Conservation (phyloP, 495 filamentous ascomycete species). For the Parmelia sp. region DNA sequence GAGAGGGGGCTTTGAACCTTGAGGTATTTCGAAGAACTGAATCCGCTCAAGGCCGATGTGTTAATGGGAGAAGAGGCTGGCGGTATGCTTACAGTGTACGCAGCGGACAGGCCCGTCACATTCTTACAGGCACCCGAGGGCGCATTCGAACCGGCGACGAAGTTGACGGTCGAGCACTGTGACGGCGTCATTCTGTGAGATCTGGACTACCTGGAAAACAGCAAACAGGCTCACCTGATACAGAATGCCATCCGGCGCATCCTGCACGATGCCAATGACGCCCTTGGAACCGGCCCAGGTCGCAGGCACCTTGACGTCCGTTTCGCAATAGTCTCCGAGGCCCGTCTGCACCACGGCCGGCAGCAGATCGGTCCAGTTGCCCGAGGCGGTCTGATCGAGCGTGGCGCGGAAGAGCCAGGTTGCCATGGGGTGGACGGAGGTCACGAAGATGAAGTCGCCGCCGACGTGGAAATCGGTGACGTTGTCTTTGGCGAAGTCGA, state of each 20-base stretch:
- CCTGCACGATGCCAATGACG: constrained; percentile 38
- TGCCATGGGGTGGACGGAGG: constrained; percentile 39
- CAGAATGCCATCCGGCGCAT: constrained; percentile 42
- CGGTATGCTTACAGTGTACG: constrained; percentile 23
- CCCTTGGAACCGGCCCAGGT: constrained; percentile 45
- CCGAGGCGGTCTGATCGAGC: constrained; percentile 35
- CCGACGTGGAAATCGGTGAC: constrained; percentile 46
- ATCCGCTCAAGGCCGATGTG: background rate
- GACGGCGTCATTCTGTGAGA: background rate
- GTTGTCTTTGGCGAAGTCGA: constrained; percentile 31
- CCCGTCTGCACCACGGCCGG: constrained; percentile 42
- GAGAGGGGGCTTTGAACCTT: background rate
- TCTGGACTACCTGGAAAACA: too few relatives aligned
- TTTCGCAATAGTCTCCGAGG: constrained; percentile 40
- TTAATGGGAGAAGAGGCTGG: background rate
- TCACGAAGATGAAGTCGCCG: constrained; percentile 38
- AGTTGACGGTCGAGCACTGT: constrained; percentile 47
- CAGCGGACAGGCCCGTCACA: constrained; percentile 32
- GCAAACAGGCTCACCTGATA: constrained; percentile 39
- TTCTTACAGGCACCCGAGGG: constrained; percentile 37
- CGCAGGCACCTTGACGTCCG: constrained; percentile 34
- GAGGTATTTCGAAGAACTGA: background rate
- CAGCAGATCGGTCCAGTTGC: constrained; percentile 45
- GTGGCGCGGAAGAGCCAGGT: constrained; percentile 48
- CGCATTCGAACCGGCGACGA: constrained; percentile 34